Evolutionary conservation across 208 protist genomes (phyloP).

Genomic region (Porcisia deanei): DNA sequence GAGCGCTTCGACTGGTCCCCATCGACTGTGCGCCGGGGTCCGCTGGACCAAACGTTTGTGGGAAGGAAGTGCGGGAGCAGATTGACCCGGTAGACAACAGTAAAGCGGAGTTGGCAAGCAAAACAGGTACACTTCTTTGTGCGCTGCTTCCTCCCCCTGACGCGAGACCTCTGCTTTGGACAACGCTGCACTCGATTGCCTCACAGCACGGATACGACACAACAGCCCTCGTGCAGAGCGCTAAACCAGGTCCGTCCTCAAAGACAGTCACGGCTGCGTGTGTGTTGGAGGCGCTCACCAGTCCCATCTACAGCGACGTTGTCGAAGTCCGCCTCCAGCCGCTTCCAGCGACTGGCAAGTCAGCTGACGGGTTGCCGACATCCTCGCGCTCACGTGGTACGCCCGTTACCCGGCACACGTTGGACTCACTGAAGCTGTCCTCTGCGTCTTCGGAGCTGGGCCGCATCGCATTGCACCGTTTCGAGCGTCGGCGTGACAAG

Average conservation of each 20-base stretch:
- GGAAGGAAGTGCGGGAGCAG: neutral
- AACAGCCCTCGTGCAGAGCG: constrained; percentile 10
- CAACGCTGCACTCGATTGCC: constrained; percentile 40
- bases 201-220: constrained; percentile 36
- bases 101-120: constrained; percentile 11
- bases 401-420: constrained; percentile 7
- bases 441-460: constrained; percentile 15
- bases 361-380: neutral
- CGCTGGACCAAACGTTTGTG: neutral
- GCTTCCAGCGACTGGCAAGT: neutral
- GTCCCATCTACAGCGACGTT: constrained; percentile 24
- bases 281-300: constrained; percentile 18
- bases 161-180: constrained; percentile 40
- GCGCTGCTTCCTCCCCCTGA: constrained; percentile 47
- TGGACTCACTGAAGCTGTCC: constrained; percentile 10
- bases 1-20: constrained; percentile 32
- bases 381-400: constrained; percentile 13
- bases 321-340: constrained; percentile 31
- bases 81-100: neutral
- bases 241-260: neutral
- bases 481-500: constrained; percentile 43
- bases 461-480: constrained; percentile 32
- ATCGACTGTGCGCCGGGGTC: neutral
- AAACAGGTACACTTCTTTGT: constrained; percentile 32
- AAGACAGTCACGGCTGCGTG: constrained; percentile 9